Evolutionary conservation across 2,329 filamentous ascomycete genomes (phyloP).

Genomic region (Colletotrichum musicola): DNA sequence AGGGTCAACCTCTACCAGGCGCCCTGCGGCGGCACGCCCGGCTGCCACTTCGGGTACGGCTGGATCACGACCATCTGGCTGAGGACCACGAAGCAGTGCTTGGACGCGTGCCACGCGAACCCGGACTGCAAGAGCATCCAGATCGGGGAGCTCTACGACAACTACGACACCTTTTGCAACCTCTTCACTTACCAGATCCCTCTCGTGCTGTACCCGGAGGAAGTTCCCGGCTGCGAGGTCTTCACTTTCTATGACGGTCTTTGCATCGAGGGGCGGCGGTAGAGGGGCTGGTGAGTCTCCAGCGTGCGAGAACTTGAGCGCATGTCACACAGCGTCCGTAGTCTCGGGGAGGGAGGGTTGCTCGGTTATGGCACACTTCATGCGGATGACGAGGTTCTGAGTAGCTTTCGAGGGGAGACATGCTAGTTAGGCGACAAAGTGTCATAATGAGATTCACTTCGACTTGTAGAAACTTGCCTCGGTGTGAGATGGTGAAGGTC

Average conservation of each 20-base stretch:
- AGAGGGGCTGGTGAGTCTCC: too few species aligned
- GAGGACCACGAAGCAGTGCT: neutral
- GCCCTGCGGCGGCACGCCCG: neutral
- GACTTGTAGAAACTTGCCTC: too few species aligned
- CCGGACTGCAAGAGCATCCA: neutral
- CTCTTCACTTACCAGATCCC: conserved; percentile 4
- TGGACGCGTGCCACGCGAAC: neutral
- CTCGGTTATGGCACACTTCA: too few species aligned
- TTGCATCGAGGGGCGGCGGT: neutral
- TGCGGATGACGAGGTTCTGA: too few species aligned
- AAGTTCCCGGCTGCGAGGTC: neutral
- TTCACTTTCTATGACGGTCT: neutral
- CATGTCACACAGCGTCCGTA: too few species aligned
- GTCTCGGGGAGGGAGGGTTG: too few species aligned
- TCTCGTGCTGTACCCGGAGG: neutral
- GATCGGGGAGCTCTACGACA: neutral
- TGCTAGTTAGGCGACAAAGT: too few species aligned
- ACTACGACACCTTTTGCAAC: conserved; percentile 4
- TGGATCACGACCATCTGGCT: neutral
- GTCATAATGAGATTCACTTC: too few species aligned
- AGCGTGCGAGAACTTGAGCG: too few species aligned
- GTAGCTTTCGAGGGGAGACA: too few species aligned
- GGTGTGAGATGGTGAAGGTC: too few species aligned
- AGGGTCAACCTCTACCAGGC: conserved; percentile 54
- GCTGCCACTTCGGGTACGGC: conserved; percentile 1